Evolutionary conservation across 306 rosid species (phyloP).

Genomic region (apple (Malus domestica)): ASM211411v1 NC_041803.1:21876001-21876500

Average conservation of each 20-base stretch:
- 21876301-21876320: constrained; percentile 49
- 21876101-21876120: constrained; percentile 45
- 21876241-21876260: constrained; percentile 62
- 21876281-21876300: constrained; percentile 49
- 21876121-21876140: constrained; percentile 56
- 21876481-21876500: constrained; percentile 86
- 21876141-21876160: constrained; percentile 64
- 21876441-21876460: constrained; percentile 57
- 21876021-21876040: constrained; percentile 51
- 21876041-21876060: constrained; percentile 71
- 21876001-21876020: constrained; percentile 38
- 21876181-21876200: constrained; percentile 80
- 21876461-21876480: constrained; percentile 71
- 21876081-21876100: constrained; percentile 68
- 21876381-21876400: constrained; percentile 66
- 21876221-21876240: constrained; percentile 56
- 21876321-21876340: constrained; percentile 70
- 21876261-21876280: constrained; percentile 63
- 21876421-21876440: constrained; percentile 67
- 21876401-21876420: constrained; percentile 61
- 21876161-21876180: constrained; percentile 67
- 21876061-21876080: constrained; percentile 70
- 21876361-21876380: constrained; percentile 69
- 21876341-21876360: constrained; percentile 77
- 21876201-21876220: constrained; percentile 25